Base-by-base conservation (phyloP, 441 rosid genomes). In the Metrosideros polymorpha region DNA sequence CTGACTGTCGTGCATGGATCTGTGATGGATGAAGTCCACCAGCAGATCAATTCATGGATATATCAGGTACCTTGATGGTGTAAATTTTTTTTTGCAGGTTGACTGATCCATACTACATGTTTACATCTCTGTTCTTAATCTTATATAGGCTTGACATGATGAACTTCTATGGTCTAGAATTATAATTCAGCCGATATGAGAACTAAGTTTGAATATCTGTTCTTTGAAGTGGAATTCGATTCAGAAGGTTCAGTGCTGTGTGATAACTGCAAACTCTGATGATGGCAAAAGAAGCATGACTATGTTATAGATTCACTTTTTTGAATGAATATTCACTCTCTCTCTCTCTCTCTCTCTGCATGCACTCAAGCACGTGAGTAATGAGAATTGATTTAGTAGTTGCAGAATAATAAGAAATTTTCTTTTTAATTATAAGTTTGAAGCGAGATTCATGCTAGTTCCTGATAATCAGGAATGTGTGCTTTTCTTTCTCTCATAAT, bases 21-120 rank as follows among this genome's bases (percentile, higher is more conserved):
- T 45, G 51, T 98, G 85, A 66, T 98, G 42, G 96, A 98, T 85
- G 99, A 98, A 92, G 95, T 96, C 86, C 99, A 97, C 92, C 95
- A 95, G 89, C 93, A 85, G 88, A 92, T 96, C 90, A 96, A 93
- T 90, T 89, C 93, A 63, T 98, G 99, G 99, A 94, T 97, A 90
- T 95, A 96, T 91, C 99, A 97, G 99, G 99, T 98, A 83, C 79
- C 79, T 39, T 35, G n/a, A 35, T 71, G 79, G 79, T 71, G 79
- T 51, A 29, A 52, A 7, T 19, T 83, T 83, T 49, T 53, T 83
- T 55, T 10, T 9, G 59, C 3, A 2, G n/a, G 4, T 35, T 71
- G 45, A 39, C 9, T 71, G 14, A 71, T 71, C 43, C 27, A 35
- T 71, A 35, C 39, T 47, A 39, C 79, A 19, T 35, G 27, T 35